Conservation (phyloP, 2,329 filamentous ascomycete genomes). For the Ophiocordyceps australis region DNA sequence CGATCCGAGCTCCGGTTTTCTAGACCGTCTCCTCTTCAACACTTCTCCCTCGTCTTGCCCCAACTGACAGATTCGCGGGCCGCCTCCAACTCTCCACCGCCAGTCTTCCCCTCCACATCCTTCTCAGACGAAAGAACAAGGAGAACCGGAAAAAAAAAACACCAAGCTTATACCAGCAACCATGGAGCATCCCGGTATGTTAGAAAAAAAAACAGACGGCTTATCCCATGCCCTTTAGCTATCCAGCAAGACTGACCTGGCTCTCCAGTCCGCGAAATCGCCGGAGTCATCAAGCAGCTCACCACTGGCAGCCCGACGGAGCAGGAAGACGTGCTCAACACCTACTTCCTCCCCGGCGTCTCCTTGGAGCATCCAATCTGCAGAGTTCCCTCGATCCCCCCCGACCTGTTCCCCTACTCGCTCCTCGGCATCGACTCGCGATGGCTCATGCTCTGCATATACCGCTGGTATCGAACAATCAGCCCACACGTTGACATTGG, state of each 20-base stretch:
- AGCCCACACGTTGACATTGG: slow-evolving; percentile 53
- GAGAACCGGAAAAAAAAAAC: too few relatives aligned
- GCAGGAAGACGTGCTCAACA: slow-evolving; percentile 46
- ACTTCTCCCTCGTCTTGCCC: not conserved
- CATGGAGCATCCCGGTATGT: not conserved
- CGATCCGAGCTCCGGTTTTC: not conserved
- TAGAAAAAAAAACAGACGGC: not conserved
- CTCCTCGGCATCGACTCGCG: slow-evolving; percentile 38
- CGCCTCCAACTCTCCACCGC: too few relatives aligned
- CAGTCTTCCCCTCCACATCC: not conserved
- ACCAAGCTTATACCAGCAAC: not conserved
- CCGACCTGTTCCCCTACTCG: slow-evolving; percentile 20
- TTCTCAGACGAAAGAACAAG: too few relatives aligned
- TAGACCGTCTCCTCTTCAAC: not conserved
- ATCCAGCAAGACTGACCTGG: too few relatives aligned
- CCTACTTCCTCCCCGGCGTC: slow-evolving; percentile 57
- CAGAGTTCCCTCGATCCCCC: slow-evolving; percentile 38
- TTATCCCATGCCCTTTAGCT: too few relatives aligned
- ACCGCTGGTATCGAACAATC: slow-evolving; percentile 71
- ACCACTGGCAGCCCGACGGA: slow-evolving; percentile 46
- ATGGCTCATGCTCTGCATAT: slow-evolving; percentile 49
- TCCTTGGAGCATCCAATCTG: slow-evolving; percentile 68
- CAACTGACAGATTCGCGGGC: too few relatives aligned
- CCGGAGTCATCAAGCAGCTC: slow-evolving; percentile 46
- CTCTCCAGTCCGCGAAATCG: slow-evolving; percentile 35